Evolutionary conservation across 2,329 filamentous ascomycete genomes (phyloP).

Genomic region (Claviceps arundinis): DNA sequence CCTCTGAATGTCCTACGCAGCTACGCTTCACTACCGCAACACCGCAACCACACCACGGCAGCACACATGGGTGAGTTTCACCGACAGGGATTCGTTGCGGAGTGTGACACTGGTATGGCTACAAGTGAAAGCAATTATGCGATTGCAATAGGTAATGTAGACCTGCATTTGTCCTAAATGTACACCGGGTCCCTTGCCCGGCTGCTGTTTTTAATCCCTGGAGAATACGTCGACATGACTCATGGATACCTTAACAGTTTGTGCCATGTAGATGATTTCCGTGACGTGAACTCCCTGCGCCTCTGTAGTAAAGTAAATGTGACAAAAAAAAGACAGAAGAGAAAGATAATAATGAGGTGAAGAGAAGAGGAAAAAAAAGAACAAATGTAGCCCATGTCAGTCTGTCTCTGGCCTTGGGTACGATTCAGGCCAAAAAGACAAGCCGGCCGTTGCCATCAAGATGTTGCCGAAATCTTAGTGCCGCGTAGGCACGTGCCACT

Average conservation of each 20-base stretch:
- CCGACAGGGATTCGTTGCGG: background rate
- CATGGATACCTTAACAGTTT: background rate
- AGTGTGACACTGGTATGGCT: background rate
- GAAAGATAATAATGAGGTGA: background rate
- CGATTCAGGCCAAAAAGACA: background rate
- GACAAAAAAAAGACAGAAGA: background rate
- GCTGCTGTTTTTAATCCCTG: background rate
- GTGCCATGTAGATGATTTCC: background rate
- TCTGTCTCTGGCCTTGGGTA: background rate
- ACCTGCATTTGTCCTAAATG: background rate
- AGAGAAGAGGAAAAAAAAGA: background rate
- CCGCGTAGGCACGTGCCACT: slow-evolving; percentile 4
- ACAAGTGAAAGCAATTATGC: background rate
- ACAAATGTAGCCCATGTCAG: background rate
- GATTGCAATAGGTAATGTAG: background rate
- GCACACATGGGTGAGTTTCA: background rate
- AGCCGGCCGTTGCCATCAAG: background rate
- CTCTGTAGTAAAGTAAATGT: background rate
- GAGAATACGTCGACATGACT: too few relatives aligned
- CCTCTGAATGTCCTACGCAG: background rate
- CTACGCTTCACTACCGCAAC: background rate
- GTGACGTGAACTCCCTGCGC: background rate
- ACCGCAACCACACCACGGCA: background rate
- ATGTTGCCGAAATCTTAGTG: background rate
- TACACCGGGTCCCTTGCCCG: background rate